These are phyloP conservation scores for Yamadazyma mexicana DNA, from an alignment of 1,139 yeast genomes.

Conservation along the genomic window DNA sequence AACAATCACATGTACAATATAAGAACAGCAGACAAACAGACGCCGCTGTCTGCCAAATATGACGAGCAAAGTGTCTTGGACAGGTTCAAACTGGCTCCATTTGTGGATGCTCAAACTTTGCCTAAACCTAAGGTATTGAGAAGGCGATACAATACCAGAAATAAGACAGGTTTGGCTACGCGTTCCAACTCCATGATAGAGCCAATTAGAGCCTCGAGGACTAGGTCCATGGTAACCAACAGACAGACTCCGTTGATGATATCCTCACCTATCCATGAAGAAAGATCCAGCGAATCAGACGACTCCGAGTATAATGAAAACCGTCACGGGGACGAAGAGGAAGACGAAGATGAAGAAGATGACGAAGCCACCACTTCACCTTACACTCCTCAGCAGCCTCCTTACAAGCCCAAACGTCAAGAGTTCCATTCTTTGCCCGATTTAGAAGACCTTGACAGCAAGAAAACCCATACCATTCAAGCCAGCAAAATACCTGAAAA, in stretches of 20 bases:
- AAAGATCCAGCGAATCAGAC: conserved; percentile 34
- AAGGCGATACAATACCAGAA: conserved; percentile 17
- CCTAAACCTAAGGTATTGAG: conserved; percentile 30
- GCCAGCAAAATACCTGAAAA: conserved; percentile 36
- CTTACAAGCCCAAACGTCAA: conserved; percentile 23
- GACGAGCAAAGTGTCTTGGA: conserved; percentile 47
- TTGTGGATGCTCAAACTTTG: conserved; percentile 40
- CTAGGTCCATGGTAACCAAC: conserved; percentile 41
- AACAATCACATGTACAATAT: conserved; percentile 42
- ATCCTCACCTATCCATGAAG: conserved; percentile 45
- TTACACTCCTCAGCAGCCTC: conserved; percentile 44
- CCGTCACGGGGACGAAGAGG: conserved; percentile 15
- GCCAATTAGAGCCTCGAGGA: conserved; percentile 46
- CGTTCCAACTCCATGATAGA: conserved; percentile 15
- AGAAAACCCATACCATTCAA: conserved; percentile 45
- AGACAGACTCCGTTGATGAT: conserved; percentile 28
- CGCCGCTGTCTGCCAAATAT: conserved; percentile 33
- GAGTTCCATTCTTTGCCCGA: conserved; percentile 43
- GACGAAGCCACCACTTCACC: conserved; percentile 33
- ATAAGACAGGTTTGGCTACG: conserved; percentile 2
- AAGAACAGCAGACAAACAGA: conserved; percentile 44
- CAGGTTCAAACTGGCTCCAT: conserved; percentile 50
- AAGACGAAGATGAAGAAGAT: conserved; percentile 12
- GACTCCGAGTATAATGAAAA: conserved; percentile 35
- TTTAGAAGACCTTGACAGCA: conserved; percentile 47